Evolutionary conservation across 805 yeast genomes (phyloP), one percentile per base, ranked within the genome.

Genomic region (Zygoascus ofunaensis): DNA sequence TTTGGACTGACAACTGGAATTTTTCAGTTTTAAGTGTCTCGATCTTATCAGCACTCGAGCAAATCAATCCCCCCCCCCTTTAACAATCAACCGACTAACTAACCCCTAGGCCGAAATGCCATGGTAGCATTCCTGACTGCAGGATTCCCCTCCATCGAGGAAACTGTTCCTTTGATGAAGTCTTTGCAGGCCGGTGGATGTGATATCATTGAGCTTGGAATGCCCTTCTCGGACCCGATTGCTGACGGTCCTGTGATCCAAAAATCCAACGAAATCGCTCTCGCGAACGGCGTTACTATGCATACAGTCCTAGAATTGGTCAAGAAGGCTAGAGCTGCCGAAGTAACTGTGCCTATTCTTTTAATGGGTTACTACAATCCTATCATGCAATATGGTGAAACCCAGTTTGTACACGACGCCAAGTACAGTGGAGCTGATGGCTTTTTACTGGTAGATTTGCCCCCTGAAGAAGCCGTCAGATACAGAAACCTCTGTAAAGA

Each of bases 341-440:
- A 98, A 46, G 86, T 92, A 44, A 77, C 84, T 34, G 77, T 89
- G 17, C 99, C 99, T 18, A 75, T 92, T 45, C 72, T 92, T 37
- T 73, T 92, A 43, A 92, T 92, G 99, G 99, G 99, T 48, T 92
- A 92, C 74, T 92, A 87, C 69, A 92, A 92, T 66, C 99, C 99
- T 14, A 79, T 92, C 52, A 63, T 86, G 61, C 80, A 75, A 53
- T 90, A 82, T 61, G 98, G 97, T 43, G 98, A 92, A 67, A 81
- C 81, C 56, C 72, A 78, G 62, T 72, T 92, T 69, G 77, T 87
- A 50, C 68, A 71, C 49, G 95, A 82, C 50, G 74, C 94, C n/a
- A 78, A 80, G 42, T 72, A 68, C 20, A 95, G 89, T 1, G 98
- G 98, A 51, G 98, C 87, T 40, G 87, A 86, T 59, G 99, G 97